Base-by-base conservation (phyloP, 2,329 filamentous ascomycete genomes). In the Fusarium albidum region DNA sequence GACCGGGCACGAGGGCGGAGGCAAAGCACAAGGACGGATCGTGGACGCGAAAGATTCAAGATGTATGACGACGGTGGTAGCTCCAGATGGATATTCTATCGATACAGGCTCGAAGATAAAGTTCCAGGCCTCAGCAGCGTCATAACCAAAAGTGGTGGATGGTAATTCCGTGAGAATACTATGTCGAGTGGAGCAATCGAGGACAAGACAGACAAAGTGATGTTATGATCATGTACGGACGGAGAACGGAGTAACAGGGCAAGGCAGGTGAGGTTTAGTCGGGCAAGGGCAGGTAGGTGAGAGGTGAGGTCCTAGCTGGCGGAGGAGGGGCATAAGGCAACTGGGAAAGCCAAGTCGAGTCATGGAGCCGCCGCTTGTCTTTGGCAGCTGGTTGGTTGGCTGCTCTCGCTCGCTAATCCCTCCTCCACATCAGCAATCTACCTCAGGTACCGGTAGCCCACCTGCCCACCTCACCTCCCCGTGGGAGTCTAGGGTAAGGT, bases 251-350 rank as follows among this genome's bases (percentile, higher is more conserved):
- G 21, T 21, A 21, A 21, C 21, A 21, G 21, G 21, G 21, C 21
- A 21, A 21, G 21, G n/a, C 34, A 51, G 48, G 37, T 27, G n/a
- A 55, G 57, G 45, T 32, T 38, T 25, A 39, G 31, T 28, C 27
- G 43, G 40, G 39, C 54, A 27, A 49, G 31, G n/a, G 34, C 43
- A 21, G 35, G 31, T 31, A 31, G 34, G 55, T 43, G n/a, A n/a
- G 25, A 32, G 41, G 42, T 40, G 47, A 39, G 57, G 45, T 43
- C 39, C 42, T 55, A 50, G 31, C 33, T 37, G 25, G 28, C 28
- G 28, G 58, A 66, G 54, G 64, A 66, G 64, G 64, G 64, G 64
- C 64, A n/a, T n/a, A 63, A 53, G 57, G 49, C 38, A 52, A 41
- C 54, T 51, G 51, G 54, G 59, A 48, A 49, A 44, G 37, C 46